Evolutionary conservation across 2,329 filamentous ascomycete species (phyloP), one percentile per base, ranked within the genome.

Genomic region (Alternaria sp.): DNA sequence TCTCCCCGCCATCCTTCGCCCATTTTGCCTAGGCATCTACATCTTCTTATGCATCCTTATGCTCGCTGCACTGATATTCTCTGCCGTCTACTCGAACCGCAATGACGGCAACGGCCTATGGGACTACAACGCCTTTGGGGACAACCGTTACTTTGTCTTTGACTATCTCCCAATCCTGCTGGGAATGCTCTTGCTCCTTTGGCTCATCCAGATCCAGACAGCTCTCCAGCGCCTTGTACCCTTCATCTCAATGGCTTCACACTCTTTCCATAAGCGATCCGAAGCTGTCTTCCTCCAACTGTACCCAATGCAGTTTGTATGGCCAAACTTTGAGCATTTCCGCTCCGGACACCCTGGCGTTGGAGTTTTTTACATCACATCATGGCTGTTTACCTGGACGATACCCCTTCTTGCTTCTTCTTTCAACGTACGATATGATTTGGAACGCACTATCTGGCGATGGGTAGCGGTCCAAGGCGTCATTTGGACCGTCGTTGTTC

Each of bases 151-250:
- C 77, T 97, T 97, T 74, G 78, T 96, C 45, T 95, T 96, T 75
- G 86, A 92, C 61, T 91, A 96, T 63, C 80, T 97, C 1, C 93
- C 94, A 2, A 92, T 93, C 56, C 80, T 96, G 0, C 72, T 96
- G 13, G 91, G 88, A 0, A 87, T 87, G 21, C 65, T 89, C 11
- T 79, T 96, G 34, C 82, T 95, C 44, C 75, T 97, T 6, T 96
- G 91, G 82, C 84, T 91, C 1, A 89, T 96, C 69, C 86, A 88
- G 65, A 81, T 97, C 37, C 85, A 92, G 66, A 83, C 85, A 1
- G 87, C 93, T 3, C 84, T 93, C n/a, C 87, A 90, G 63, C 88
- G 94, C 57, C 85, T 91, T 11, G 81, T 90, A 37, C 93, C 93
- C 0, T 96, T 96, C 74, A 85, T 87, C 23, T 84, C 87, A n/a